A percentile compares a stretch with the other conserved stretches of the same genome.
These are phyloP conservation scores for Pestalotiopsis sp. DNA, from an alignment of 2,329 filamentous ascomycete genomes.

Conservation along the genomic window DNA sequence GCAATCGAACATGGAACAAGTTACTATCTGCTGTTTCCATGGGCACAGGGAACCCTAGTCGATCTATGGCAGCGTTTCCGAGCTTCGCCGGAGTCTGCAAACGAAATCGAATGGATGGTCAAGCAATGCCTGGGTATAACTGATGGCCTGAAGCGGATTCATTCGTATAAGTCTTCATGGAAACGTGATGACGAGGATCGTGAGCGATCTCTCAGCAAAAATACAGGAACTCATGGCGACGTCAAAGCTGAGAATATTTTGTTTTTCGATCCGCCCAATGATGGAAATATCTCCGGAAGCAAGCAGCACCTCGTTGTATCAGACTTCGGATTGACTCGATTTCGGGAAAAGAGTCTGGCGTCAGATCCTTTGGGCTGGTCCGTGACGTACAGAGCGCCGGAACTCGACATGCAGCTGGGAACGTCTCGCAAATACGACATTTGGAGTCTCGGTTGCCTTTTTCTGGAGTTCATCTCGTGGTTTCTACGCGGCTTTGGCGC, in stretches of 20 bases:
- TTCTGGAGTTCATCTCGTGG: background rate
- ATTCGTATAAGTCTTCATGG: slow-evolving; percentile 2
- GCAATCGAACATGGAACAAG: slow-evolving; percentile 13
- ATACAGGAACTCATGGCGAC: background rate
- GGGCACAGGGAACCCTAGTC: slow-evolving; percentile 14
- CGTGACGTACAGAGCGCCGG: background rate
- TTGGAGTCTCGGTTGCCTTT: background rate
- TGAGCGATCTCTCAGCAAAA: background rate
- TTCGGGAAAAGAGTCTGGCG: background rate
- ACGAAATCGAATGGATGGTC: slow-evolving; percentile 13
- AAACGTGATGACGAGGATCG: slow-evolving; percentile 6
- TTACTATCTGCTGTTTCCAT: slow-evolving; percentile 18
- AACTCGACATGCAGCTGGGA: background rate
- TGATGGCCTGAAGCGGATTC: slow-evolving; percentile 16
- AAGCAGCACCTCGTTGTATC: background rate
- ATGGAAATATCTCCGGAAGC: background rate
- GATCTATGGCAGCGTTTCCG: slow-evolving; percentile 16
- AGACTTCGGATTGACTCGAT: background rate
- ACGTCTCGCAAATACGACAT: background rate
- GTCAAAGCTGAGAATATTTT: background rate
- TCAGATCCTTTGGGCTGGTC: background rate
- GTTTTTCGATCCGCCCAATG: background rate
- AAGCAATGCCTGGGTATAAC: slow-evolving; percentile 16
- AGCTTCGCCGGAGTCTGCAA: background rate
- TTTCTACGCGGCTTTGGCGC: background rate